Conservation (phyloP, 2,329 filamentous ascomycete species). For the Sclerotinia glacialis region DNA sequence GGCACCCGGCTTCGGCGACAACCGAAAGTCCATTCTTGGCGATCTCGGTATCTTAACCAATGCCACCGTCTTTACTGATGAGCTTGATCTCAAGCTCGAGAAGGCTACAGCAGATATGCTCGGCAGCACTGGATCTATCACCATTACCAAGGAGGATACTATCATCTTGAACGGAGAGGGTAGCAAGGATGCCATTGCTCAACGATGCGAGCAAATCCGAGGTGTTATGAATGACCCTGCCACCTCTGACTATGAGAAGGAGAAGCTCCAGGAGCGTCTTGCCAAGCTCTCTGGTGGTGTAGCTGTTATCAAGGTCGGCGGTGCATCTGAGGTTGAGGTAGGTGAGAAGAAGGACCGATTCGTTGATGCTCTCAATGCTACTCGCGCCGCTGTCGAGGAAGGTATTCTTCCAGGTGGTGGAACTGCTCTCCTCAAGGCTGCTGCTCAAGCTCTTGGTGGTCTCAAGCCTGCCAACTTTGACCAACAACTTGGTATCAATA, state of each 20-base stretch:
- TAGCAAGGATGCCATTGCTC: slow-evolving; percentile 85
- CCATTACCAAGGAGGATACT: slow-evolving; percentile 99
- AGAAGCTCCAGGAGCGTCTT: slow-evolving; percentile 99
- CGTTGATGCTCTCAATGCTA: slow-evolving; percentile 96
- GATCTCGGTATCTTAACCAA: slow-evolving; percentile 95
- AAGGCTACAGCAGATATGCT: slow-evolving; percentile 96
- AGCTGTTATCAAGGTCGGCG: slow-evolving; percentile 98
- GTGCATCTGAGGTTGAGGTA: slow-evolving; percentile 96
- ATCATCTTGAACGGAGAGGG: slow-evolving; percentile 97
- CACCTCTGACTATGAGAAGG: slow-evolving; percentile 99
- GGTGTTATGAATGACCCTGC: slow-evolving; percentile 90
- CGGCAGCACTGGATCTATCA: slow-evolving; percentile 95
- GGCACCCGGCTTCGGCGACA: slow-evolving; percentile 98
- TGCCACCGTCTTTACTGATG: slow-evolving; percentile 94
- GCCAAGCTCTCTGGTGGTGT: slow-evolving; percentile 99
- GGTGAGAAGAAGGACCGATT: slow-evolving; percentile 99
- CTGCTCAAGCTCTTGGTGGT: slow-evolving; percentile 77
- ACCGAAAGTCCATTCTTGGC: slow-evolving; percentile 99
- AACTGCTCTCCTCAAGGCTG: slow-evolving; percentile 95
- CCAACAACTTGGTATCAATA: slow-evolving; percentile 96
- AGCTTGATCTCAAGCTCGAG: slow-evolving; percentile 98
- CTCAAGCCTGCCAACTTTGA: slow-evolving; percentile 95
- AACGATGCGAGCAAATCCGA: slow-evolving; percentile 98
- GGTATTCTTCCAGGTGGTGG: slow-evolving; percentile 98
- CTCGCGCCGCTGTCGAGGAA: slow-evolving; percentile 96